A percentile compares a stretch with the other conserved stretches of the same genome.
These are phyloP conservation scores for Salix dunnii DNA, from an alignment of 345 rosid species.

Conservation along the genomic window DNA sequence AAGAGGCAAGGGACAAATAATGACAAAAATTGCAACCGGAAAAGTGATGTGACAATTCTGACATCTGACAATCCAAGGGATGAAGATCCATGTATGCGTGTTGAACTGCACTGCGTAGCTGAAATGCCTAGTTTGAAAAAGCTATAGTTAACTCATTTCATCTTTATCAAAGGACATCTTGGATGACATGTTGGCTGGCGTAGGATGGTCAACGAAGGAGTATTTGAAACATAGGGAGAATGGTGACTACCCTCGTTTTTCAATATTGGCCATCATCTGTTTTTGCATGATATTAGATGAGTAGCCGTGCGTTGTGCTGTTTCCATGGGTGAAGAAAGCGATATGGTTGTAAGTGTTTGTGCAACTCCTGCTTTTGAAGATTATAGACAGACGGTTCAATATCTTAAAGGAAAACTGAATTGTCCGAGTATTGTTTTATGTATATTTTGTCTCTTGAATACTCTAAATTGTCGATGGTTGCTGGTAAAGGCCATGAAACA, in stretches of 20 bases:
- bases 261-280: conserved; percentile 84
- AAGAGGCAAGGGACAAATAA: conserved; percentile 82
- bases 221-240: conserved; percentile 83
- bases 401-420: background rate
- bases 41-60: conserved; percentile 88
- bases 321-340: conserved; percentile 99
- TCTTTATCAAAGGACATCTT: conserved; percentile 79
- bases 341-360: conserved; percentile 54
- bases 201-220: conserved; percentile 93
- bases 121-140: conserved; percentile 3
- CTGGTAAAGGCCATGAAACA: conserved; percentile 92
- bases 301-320: conserved; percentile 95
- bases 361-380: conserved; percentile 1
- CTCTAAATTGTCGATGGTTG: conserved; percentile 55
- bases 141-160: conserved; percentile 3
- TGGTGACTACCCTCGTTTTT: conserved; percentile 85
- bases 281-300: conserved; percentile 81
- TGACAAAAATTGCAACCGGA: conserved; percentile 88
- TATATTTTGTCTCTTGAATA: conserved; percentile 9
- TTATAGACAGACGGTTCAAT: background rate
- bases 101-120: background rate
- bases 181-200: conserved; percentile 91
- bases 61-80: conserved; percentile 84
- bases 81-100: conserved; percentile 81
- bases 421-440: background rate